Evolutionary conservation across 495 filamentous ascomycete species (phyloP).

Genomic region (Aspergillus diversus): DNA sequence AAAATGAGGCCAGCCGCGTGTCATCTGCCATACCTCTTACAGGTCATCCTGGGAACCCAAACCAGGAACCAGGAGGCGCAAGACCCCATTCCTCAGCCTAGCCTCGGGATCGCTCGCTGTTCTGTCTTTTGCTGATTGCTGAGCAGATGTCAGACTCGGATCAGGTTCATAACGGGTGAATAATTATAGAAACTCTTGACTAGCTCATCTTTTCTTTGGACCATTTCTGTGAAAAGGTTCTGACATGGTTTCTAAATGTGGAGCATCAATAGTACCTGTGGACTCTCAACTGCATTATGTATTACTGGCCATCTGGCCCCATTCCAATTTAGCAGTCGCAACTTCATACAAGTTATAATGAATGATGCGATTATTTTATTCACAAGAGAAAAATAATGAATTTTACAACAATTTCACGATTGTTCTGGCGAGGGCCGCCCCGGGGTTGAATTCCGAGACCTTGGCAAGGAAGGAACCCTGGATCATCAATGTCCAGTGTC

Average conservation of each 20-base stretch:
- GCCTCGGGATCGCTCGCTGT: background rate
- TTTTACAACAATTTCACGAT: background rate
- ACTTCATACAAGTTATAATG: background rate
- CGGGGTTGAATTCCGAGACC: background rate
- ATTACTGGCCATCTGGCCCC: slow-evolving; percentile 1
- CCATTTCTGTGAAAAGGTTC: slow-evolving; percentile 4
- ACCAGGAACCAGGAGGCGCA: slow-evolving; percentile 9
- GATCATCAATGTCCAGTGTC: background rate
- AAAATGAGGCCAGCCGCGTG: background rate
- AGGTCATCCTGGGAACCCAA: background rate
- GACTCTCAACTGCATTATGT: background rate
- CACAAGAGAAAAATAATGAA: background rate
- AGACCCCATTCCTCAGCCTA: background rate
- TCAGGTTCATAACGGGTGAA: background rate
- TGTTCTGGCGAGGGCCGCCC: background rate
- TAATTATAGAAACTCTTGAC: slow-evolving; percentile 3
- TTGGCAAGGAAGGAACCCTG: background rate
- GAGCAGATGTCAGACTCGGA: background rate
- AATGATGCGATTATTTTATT: background rate
- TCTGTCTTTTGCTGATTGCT: background rate
- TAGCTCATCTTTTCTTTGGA: background rate
- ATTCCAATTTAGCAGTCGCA: background rate
- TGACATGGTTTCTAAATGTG: slow-evolving; percentile 12
- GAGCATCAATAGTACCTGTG: background rate
- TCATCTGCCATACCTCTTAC: slow-evolving; percentile 1